These are phyloP conservation scores for Yarrowia sp. DNA, from an alignment of 805 yeast genomes.

Conservation along the genomic window DNA sequence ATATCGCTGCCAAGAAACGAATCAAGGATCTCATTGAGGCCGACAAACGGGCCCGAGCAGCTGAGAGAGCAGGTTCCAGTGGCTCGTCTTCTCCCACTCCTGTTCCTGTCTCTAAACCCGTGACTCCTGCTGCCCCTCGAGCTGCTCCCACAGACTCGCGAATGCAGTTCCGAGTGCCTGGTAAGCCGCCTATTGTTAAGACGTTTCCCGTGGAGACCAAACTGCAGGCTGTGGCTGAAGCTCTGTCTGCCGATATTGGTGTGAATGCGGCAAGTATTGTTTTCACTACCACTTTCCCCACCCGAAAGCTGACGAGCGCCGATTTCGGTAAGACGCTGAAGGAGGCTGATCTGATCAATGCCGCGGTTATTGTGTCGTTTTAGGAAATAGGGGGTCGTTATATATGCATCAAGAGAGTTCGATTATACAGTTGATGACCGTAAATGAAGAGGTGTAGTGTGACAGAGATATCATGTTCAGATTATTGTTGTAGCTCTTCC, in stretches of 20 bases:
- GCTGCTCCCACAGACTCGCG: constrained; percentile 44
- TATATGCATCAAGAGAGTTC: too few relatives aligned
- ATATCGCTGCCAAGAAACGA: constrained; percentile 47
- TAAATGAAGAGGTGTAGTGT: background rate
- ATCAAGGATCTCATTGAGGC: constrained; percentile 50
- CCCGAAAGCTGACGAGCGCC: constrained; percentile 42
- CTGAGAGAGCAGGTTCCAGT: constrained; percentile 41
- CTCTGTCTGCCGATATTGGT: constrained; percentile 44
- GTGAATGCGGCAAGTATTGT: constrained; percentile 42
- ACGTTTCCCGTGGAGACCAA: constrained; percentile 46
- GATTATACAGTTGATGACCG: too few relatives aligned
- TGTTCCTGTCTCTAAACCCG: constrained; percentile 30
- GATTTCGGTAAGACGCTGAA: constrained; percentile 46
- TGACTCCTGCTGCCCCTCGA: constrained; percentile 33
- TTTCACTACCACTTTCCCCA: constrained; percentile 49
- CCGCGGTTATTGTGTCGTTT: constrained; percentile 45
- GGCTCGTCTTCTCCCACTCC: constrained; percentile 42
- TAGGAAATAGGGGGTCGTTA: background rate
- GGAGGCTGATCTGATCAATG: constrained; percentile 49
- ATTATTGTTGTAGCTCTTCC: too few relatives aligned
- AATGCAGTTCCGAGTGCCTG: constrained; percentile 44
- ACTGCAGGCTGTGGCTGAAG: constrained; percentile 46
- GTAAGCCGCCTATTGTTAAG: constrained; percentile 45
- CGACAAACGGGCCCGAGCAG: constrained; percentile 48
- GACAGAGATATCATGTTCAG: too few relatives aligned